phyloP scores from a whole-genome alignment of 129 eudicot species.

The Saussurea involucrata region DNA sequence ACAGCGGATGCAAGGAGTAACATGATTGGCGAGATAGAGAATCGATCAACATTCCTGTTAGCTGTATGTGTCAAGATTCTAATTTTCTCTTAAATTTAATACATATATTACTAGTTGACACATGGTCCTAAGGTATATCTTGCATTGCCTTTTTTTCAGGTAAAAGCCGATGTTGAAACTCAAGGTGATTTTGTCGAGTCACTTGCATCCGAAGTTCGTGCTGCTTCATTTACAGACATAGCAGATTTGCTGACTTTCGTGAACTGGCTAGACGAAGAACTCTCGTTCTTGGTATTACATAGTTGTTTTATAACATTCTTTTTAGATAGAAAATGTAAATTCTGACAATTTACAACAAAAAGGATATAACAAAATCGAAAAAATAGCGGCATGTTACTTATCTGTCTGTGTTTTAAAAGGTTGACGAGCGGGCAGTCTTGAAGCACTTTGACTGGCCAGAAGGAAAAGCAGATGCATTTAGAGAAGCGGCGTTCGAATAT shows the following conservation, averaged over 20 bases:
- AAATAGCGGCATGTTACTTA: not conserved
- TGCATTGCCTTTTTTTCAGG: conserved; percentile 43
- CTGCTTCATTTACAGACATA: conserved; percentile 69
- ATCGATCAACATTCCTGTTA: conserved; percentile 92
- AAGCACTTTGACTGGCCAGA: conserved; percentile 99
- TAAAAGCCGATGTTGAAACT: conserved; percentile 98
- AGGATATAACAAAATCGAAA: not conserved
- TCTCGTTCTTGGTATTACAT: conserved; percentile 74
- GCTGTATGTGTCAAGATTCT: conserved; percentile 52
- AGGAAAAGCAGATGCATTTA: conserved; percentile 93
- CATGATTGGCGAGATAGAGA: conserved; percentile 98
- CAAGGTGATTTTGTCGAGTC: conserved; percentile 99
- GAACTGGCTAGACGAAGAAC: conserved; percentile 99
- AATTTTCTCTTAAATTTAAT: not conserved
- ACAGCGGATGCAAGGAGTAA: conserved; percentile 85
- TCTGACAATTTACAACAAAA: not conserved
- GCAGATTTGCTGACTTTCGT: conserved; percentile 86
- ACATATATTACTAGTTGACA: not conserved
- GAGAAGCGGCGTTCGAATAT: conserved; percentile 96
- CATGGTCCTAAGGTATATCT: not conserved
- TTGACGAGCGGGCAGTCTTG: conserved; percentile 91
- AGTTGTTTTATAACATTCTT: not conserved
- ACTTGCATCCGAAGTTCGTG: conserved; percentile 89
- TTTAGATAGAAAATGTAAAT: not conserved
- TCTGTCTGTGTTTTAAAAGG: conserved; percentile 36